Base-by-base conservation (phyloP, 306 rosid genomes). In the Quercus ilex region DNA sequence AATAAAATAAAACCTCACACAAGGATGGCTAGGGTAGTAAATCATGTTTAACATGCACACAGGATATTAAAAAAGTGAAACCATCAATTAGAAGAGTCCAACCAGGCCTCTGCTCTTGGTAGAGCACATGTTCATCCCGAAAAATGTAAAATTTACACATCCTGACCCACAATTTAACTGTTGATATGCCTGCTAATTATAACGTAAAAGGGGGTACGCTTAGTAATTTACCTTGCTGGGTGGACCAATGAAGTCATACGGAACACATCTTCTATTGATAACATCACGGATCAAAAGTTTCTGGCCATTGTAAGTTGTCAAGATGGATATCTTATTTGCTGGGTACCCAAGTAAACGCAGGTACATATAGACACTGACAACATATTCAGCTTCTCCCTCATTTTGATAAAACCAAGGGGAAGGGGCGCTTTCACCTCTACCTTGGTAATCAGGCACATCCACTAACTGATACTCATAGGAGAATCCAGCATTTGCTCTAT, bases 361-460 rank as follows among this genome's bases (percentile, higher is more conserved):
- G 85, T 92, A 95, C 77, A 95, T 93, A 63, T 93, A 95, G 71
- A 95, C 98, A 81, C 96, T 93, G 85, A 95, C 99, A 76, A 95
- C 25, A 65, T 95, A 95, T 80, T 95, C 98, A 14, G 99, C 99
- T 82, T 95, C 99, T 82, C 98, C 99, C 80, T 87, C 97, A 52
- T 93, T 95, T 86, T 95, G 99, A 85, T 93, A 95, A 84, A 95
- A 95, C 98, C 98, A 95, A 73, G 99, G 99, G 67, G 99, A 95
- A 69, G 98, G 99, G 21, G 99, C 91, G 35, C 90, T 81, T 87
- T 95, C 99, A 62, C 98, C 99, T 85, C 87, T 93, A 46, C 92
- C 97, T 67, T 79, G 91, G 88, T 95, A 93, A 80, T 95, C 99
- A 12, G 93, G 94, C 74, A 95, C 99, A 88, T 95, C 98, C 82